Base-by-base conservation (phyloP, 169 alveolate species). In the Condylostoma magnum region DNA sequence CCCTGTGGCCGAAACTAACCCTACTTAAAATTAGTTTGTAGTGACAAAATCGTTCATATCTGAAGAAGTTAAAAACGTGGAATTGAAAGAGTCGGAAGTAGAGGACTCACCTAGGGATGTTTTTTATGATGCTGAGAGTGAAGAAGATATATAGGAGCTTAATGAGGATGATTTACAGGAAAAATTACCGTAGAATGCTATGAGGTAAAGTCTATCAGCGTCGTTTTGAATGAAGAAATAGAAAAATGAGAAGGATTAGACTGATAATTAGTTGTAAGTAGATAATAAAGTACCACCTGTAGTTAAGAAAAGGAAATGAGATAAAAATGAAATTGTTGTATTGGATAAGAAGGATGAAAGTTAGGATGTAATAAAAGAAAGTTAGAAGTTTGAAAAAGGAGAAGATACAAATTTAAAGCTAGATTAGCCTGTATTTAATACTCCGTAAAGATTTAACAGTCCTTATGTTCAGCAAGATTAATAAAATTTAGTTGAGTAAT, bases 191-290 rank as follows among this genome's bases (percentile, higher is more conserved):
- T 52, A 60, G 20, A 41, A 38, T 60, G 56, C 71, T n/a, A 10
- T 60, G 56, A 60, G 71, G 30, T 8, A 36, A 36, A 60, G 71
- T 27, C 30, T 60, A n/a, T 15, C 38, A 20, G 36, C 71, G 10
- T 60, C 71, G 22, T 60, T 1, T 41, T 60, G 71, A 55, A 3
- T 38, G 56, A 33, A 60, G 0, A 60, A 60, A 60, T 55, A 60
- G 2, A 60, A 60, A 41, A 41, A 60, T 20, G 33, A 60, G 33
- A n/a, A 18, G 12, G 56, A 41, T 8, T 31, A 60, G 27, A 22
- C 27, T 37, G 15, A 60, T 18, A n/a, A 12, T n/a, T 12, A 60
- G 8, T 38, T 60, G 10, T 30, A 60, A 18, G 71, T 20, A 20
- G 57, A 20, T 18, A 38, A 38, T 20, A 60, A 41, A 18, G 43